Conservation (phyloP, 2,329 filamentous ascomycete genomes). For the Exophiala sp. region DNA sequence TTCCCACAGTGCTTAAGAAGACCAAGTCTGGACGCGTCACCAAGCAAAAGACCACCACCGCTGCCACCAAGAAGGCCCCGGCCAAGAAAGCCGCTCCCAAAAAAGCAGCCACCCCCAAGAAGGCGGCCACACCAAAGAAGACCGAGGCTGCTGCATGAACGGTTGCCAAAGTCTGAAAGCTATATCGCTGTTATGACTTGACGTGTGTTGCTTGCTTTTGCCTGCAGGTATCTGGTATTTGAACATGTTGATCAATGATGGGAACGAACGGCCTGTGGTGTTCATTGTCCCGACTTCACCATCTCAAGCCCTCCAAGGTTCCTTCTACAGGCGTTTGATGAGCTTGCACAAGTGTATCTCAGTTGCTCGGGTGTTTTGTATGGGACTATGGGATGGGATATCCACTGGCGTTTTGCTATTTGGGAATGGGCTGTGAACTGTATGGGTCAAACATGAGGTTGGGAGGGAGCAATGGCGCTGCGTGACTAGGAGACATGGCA, state of each 20-base stretch:
- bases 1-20: slow-evolving; percentile 68
- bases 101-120: slow-evolving; percentile 45
- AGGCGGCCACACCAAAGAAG: slow-evolving; percentile 42
- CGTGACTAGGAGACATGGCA: too few relatives aligned
- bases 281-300: neutral
- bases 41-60: slow-evolving; percentile 56
- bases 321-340: neutral
- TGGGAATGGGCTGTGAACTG: too few relatives aligned
- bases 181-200: slow-evolving; percentile 24
- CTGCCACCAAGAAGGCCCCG: slow-evolving; percentile 44
- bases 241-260: slow-evolving; percentile 15
- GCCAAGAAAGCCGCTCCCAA: slow-evolving; percentile 42
- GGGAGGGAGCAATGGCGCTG: too few relatives aligned
- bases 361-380: too few relatives aligned
- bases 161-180: neutral
- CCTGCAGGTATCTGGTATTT: slow-evolving; percentile 16
- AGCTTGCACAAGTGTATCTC: neutral
- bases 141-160: slow-evolving; percentile 30
- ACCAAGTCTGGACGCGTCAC: slow-evolving; percentile 83
- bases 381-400: too few relatives aligned
- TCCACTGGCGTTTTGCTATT: too few relatives aligned
- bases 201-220: slow-evolving; percentile 22
- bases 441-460: too few relatives aligned
- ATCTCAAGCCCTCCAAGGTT: neutral
- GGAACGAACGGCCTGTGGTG: neutral